Percentiles rank a stretch among this genome's conserved stretches.
These are phyloP conservation scores for Trichoderma sp. DNA, from an alignment of 2,329 filamentous ascomycete species.

Conservation along the genomic window DNA sequence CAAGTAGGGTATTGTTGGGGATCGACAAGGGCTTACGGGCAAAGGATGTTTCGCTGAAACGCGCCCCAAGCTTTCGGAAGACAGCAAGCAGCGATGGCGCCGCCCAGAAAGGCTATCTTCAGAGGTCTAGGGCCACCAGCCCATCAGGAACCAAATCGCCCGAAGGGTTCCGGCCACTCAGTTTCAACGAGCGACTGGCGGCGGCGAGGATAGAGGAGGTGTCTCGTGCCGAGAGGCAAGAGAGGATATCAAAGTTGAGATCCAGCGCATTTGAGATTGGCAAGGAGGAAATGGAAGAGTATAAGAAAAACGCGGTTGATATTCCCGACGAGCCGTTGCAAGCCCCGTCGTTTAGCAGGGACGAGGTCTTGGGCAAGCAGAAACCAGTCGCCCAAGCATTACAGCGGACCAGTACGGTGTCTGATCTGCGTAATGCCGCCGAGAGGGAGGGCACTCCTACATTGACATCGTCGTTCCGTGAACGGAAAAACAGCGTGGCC, in stretches of 20 bases:
- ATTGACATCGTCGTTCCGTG: neutral
- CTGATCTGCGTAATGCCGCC: conserved; percentile 28
- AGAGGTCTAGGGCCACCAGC: conserved; percentile 41
- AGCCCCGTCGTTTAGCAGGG: conserved; percentile 57
- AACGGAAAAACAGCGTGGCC: conserved; percentile 21
- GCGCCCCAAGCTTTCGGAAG: conserved; percentile 54
- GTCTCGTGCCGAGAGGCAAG: conserved; percentile 47
- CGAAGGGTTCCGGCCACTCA: conserved; percentile 42
- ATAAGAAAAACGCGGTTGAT: conserved; percentile 55
- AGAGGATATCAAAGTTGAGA: conserved; percentile 51
- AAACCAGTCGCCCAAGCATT: conserved; percentile 31
- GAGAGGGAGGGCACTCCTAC: conserved; percentile 20
- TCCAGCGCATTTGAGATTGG: conserved; percentile 56
- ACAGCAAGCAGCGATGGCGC: conserved; percentile 21
- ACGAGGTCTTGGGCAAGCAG: conserved; percentile 52
- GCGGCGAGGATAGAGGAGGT: conserved; percentile 60
- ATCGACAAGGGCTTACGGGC: conserved; percentile 85
- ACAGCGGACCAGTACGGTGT: conserved; percentile 44
- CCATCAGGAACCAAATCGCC: conserved; percentile 25
- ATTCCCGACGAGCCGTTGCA: conserved; percentile 48
- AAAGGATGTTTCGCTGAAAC: conserved; percentile 78
- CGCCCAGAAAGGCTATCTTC: conserved; percentile 39
- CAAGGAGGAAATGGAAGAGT: conserved; percentile 56
- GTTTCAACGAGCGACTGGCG: conserved; percentile 84
- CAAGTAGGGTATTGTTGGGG: conserved; percentile 74